These are phyloP conservation scores for Gonapodya sp. DNA, from an alignment of 192 early-diverging fungal genomes.

Conservation along the genomic window DNA sequence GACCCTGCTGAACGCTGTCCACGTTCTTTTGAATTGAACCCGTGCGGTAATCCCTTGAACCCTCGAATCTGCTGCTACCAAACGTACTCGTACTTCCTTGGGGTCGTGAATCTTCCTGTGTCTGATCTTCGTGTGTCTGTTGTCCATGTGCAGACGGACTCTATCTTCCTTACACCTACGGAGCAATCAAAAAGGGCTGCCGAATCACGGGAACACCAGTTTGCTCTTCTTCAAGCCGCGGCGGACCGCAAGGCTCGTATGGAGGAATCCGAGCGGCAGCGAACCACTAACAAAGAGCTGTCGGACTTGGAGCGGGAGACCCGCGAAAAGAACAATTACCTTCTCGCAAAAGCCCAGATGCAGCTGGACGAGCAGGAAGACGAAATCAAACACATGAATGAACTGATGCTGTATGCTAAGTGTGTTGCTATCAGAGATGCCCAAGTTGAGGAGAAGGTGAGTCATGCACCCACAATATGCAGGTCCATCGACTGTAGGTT, in stretches of 20 bases:
- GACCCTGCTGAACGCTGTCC: neutral
- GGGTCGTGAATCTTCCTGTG: too few species aligned
- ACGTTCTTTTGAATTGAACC: too few species aligned
- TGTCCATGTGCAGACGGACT: neutral
- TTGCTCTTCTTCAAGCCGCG: conserved; percentile 29
- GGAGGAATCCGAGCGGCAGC: conserved; percentile 38
- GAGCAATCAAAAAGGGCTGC: conserved; percentile 26
- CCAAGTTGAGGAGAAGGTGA: conserved; percentile 50
- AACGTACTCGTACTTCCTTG: too few species aligned
- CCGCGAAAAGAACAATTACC: conserved; percentile 41
- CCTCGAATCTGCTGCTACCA: too few species aligned
- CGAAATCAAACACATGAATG: conserved; percentile 57
- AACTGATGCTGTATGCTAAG: conserved; percentile 54
- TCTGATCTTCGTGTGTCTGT: neutral
- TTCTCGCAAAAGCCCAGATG: conserved; percentile 45
- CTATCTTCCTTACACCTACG: neutral
- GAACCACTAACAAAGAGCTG: conserved; percentile 36
- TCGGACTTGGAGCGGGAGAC: conserved; percentile 38
- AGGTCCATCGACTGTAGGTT: neutral
- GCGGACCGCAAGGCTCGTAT: conserved; percentile 32
- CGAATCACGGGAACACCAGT: conserved; percentile 21
- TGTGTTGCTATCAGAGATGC: conserved; percentile 49
- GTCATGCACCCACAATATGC: neutral
- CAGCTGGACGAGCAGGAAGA: conserved; percentile 58
- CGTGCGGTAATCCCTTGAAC: too few species aligned